Evolutionary conservation across 495 filamentous ascomycete genomes (phyloP), one percentile per base, ranked within the genome.

Genomic region (Hypoxylon lenormandii): DNA sequence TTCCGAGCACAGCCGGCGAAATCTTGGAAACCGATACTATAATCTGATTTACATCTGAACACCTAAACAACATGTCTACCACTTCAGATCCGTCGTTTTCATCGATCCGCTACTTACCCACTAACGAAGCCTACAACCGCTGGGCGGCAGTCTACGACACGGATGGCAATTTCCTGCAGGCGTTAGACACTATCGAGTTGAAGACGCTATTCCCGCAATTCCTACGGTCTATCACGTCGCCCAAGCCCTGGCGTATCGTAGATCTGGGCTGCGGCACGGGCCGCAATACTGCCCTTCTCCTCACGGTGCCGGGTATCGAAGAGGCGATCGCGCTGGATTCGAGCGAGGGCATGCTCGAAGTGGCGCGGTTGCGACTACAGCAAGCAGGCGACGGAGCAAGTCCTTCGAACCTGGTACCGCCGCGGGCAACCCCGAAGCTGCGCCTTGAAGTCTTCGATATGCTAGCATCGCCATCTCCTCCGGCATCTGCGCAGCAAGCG

Each of bases 121-220:
- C 73, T 13, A 74, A 66, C 12, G 73, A 76, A 33, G 77, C 75
- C 23, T 79, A 79, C 55, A 75, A 79, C 21, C 66, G 62, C 54
- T 79, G 77, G 77, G 72, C 75, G 10, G 16, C 48, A 6, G 70
- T 77, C 11, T 92, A 93, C 76, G 90, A 93, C 72, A 87, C 82
- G 40, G 89, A 92, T 61, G 86, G 86, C 22, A 93, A 92, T 74
- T 89, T 92, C 74, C 81, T 93, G 1, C 90, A 92, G 78, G 83
- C 84, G 4, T 80, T 91, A 30, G 90, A 93, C 71, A 86, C 85
- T 30, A 72, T 85, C 37, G 83, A 89, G 72, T 82, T 91, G 72
- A 69, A 65, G 10, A 60, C 72, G 0, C 70, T 90, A 0, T 79
- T 92, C 21, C 88, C 89, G 1, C 55, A 63, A 0, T 84, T 91